Evolutionary conservation across 2,329 filamentous ascomycete species (phyloP).

Genomic region (Peltaster fructicola): DNA sequence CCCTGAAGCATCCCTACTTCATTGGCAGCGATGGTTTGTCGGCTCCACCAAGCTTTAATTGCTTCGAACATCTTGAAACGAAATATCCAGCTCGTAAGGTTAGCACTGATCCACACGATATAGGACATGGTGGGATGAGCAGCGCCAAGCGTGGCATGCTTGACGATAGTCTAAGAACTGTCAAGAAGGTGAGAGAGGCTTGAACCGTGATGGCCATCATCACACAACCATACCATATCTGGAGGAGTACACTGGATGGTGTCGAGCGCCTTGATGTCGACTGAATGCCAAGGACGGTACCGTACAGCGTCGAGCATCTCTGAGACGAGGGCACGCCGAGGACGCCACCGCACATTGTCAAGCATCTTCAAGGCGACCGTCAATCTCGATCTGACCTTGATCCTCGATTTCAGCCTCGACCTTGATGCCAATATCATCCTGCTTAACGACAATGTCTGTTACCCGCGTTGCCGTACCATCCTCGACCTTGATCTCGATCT

Average conservation of each 20-base stretch:
- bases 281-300: too few relatives aligned
- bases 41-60: constrained; percentile 49
- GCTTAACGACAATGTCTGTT: constrained; percentile 8
- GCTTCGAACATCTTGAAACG: constrained; percentile 74
- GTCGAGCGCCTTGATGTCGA: too few relatives aligned
- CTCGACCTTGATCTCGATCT: constrained; percentile 16
- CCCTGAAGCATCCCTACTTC: constrained; percentile 85
- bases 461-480: constrained; percentile 7
- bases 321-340: too few relatives aligned
- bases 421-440: constrained; percentile 13
- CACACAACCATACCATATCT: too few relatives aligned
- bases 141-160: constrained; percentile 78
- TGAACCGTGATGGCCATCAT: too few relatives aligned
- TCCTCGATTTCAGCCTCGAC: constrained; percentile 14
- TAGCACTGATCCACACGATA: constrained; percentile 90
- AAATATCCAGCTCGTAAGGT: constrained; percentile 84
- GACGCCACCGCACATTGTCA: too few relatives aligned
- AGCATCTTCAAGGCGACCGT: too few relatives aligned
- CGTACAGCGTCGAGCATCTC: too few relatives aligned
- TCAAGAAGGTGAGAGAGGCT: constrained; percentile 35
- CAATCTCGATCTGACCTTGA: constrained; percentile 9
- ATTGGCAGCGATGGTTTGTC: constrained; percentile 19
- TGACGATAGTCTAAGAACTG: constrained; percentile 53
- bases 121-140: constrained; percentile 71
- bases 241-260: too few relatives aligned